Evolutionary conservation across 495 filamentous ascomycete species (phyloP), one percentile per base, ranked within the genome.

Genomic region (Lentithecium fluviatile): DNA sequence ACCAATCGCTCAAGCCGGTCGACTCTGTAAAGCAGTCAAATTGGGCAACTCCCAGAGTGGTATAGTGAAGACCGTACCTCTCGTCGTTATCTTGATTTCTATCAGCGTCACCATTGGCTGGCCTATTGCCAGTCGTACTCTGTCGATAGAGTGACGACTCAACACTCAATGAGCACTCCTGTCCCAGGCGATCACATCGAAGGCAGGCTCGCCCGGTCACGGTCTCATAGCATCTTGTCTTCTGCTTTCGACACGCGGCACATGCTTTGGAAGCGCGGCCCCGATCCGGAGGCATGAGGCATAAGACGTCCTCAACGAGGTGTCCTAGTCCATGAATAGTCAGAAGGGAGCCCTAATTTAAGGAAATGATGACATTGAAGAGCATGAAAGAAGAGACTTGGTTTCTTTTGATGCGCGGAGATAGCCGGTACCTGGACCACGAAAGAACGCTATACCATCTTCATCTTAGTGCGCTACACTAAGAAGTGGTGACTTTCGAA

Each of bases 211-310:
- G 69, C 4, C 70, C 49, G 13, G 26, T 59, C 6, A 62, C 57
- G 2, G 77, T 69, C 45, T 75, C 72, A 56, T 79, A 78, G 56
- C 76, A 78, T 52, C 76, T 60, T 6, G 77, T 79, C 65, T 79
- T 78, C 37, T 74, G 73, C 59, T 75, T 76, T 23, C 75, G 64
- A 65, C 76, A 79, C 26, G 75, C 71, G 26, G 66, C 60, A 55
- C 76, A 78, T 7, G 77, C 76, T 66, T 71, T 70, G 4, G 77
- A 79, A 40, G 77, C 77, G 19, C 76, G 71, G 43, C 77, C 63
- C 10, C 75, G 69, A 64, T 76, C 73, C 43, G 75, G 72, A 40
- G 75, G 76, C 77, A 79, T 78, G n/a, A n/a, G n/a, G n/a, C n/a
- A n/a, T n/a, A n/a, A n/a, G n/a, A n/a, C n/a, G n/a, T n/a, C n/a